Evolutionary conservation across 192 early-diverging fungal species (phyloP), one percentile per base, ranked within the genome.

Genomic region (Glomus cerebriforme): DNA sequence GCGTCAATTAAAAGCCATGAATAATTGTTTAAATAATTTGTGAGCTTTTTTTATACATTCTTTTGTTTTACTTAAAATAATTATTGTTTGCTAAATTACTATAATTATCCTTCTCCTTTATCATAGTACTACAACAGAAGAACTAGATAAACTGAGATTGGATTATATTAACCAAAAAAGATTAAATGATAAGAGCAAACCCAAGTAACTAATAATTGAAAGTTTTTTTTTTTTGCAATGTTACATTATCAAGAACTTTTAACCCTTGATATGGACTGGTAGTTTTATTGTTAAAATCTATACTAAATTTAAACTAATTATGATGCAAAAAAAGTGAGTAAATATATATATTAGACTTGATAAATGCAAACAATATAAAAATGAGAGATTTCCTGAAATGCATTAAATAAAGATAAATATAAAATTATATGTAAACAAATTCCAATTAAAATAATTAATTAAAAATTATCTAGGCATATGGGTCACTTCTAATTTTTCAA

Each of bases 401-500:
- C 49, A 54, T 54, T 17, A 63, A 63, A 27, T 63, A 29, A 63
- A 13, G 2, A 29, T 27, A 7, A 64, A 29, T 15, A 64, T 35
- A 17, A 7, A 68, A 31, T 37, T 5, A 39, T n/a, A n/a, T n/a
- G n/a, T n/a, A n/a, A n/a, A n/a, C n/a, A n/a, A n/a, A n/a, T n/a
- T n/a, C n/a, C n/a, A n/a, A n/a, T n/a, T n/a, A n/a, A n/a, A n/a
- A n/a, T n/a, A n/a, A n/a, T n/a, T n/a, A n/a, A n/a, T n/a, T n/a
- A n/a, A n/a, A n/a, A 68, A 32, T 43, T 35, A 75, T 75, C 73
- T 54, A 15, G 73, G 45, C 35, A 79, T 79, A 64, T 83, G 82
- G 10, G 86, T 76, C n/a, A 82, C 87, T 63, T 95, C 94, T 72
- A 95, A 88, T 70, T 90, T 92, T 79, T 94, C 91, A 84, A 96